Evolutionary conservation across 371 early-diverging fungal species (phyloP).

Genomic region (Actinomortierella wolfii): DNA sequence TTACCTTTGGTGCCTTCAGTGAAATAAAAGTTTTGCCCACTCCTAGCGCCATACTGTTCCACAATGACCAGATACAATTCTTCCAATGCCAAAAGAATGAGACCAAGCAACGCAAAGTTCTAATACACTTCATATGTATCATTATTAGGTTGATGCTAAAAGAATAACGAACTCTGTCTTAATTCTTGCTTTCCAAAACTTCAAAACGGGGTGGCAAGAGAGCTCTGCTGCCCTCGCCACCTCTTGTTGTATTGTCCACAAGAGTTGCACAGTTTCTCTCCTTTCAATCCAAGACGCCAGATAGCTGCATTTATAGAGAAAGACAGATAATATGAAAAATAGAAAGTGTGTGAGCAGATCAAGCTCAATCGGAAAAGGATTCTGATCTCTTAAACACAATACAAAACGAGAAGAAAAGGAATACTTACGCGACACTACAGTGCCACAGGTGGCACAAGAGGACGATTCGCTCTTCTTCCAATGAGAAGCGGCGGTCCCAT

Average conservation of each 20-base stretch:
- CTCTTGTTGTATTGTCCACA: slow-evolving; percentile 45
- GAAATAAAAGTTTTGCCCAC: too few species aligned
- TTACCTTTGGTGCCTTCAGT: too few species aligned
- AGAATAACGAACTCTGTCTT: too few species aligned
- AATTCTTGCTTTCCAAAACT: too few species aligned
- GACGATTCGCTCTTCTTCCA: slow-evolving; percentile 37
- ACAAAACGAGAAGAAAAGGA: neutral
- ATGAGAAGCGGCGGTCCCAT: slow-evolving; percentile 30
- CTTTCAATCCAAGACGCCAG: slow-evolving; percentile 35
- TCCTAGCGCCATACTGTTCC: too few species aligned
- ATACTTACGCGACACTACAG: slow-evolving; percentile 39
- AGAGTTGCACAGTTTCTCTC: slow-evolving; percentile 42
- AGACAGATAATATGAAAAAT: neutral
- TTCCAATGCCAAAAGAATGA: too few species aligned
- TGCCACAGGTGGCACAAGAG: slow-evolving; percentile 38
- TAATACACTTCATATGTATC: too few species aligned
- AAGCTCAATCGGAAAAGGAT: too few species aligned
- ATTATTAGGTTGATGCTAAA: too few species aligned
- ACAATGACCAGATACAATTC: too few species aligned
- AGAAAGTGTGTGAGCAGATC: neutral
- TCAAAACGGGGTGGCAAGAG: slow-evolving; percentile 23
- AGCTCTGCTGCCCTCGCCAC: slow-evolving; percentile 35
- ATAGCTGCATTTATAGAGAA: slow-evolving; percentile 19
- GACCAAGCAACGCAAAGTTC: too few species aligned
- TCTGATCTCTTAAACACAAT: neutral